A percentile compares a stretch with the other conserved stretches of the same genome.
Evolutionary conservation across 371 early-diverging fungal species (phyloP).

Genomic region (Mortierella sp.): DNA sequence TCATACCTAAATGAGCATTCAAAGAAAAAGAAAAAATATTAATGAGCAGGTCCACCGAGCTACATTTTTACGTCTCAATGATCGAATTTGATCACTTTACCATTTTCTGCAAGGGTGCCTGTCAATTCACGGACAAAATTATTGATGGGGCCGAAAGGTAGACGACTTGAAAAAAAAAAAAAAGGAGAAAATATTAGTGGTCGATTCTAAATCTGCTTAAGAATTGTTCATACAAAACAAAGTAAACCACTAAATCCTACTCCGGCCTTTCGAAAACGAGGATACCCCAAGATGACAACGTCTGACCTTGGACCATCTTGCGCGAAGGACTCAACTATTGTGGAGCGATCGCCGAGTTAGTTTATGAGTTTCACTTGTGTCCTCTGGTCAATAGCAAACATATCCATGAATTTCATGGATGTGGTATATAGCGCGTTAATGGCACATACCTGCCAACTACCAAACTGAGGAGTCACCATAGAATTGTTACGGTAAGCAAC

Average conservation of each 20-base stretch:
- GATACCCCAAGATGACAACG: conserved; percentile 74
- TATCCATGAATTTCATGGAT: no score
- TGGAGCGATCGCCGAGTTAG: not conserved
- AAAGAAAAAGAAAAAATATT: not conserved
- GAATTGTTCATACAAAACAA: no score
- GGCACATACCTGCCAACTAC: conserved; percentile 76
- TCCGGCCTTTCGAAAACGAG: conserved; percentile 60
- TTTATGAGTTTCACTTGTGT: no score
- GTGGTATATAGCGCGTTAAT: no score
- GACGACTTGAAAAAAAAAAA: not conserved
- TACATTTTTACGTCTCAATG: not conserved
- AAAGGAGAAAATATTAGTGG: not conserved
- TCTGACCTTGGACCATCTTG: conserved; percentile 70
- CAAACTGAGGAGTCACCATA: conserved; percentile 66
- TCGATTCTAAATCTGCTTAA: no score
- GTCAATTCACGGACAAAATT: conserved; percentile 56
- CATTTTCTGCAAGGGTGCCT: conserved; percentile 52
- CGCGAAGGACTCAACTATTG: conserved; percentile 63
- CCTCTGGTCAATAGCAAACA: not conserved
- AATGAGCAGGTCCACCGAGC: not conserved
- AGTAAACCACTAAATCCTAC: conserved; percentile 1
- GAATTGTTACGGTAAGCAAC: conserved; percentile 69
- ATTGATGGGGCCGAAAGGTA: conserved; percentile 21
- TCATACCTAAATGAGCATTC: conserved; percentile 22
- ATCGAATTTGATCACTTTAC: conserved; percentile 12